These are phyloP conservation scores for Pseudoperonospora humuli DNA, from an alignment of 352 stramenopile genomes.

Conservation along the genomic window DNA sequence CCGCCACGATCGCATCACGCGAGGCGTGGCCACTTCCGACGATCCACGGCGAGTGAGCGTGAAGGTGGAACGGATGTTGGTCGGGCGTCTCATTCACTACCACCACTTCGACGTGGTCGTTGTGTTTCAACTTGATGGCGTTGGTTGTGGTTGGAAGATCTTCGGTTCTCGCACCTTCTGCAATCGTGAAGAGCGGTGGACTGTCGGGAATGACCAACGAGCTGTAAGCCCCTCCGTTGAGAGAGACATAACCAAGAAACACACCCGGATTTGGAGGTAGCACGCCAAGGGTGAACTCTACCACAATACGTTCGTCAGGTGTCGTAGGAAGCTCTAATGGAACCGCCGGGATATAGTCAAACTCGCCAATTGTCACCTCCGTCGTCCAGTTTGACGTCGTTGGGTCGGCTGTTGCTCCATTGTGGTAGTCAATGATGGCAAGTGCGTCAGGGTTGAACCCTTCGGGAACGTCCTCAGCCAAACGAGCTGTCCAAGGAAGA, in stretches of 20 bases:
- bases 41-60: slow-evolving; percentile 13
- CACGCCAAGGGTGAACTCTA: slow-evolving; percentile 27
- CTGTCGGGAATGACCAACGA: slow-evolving; percentile 13
- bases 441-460: slow-evolving; percentile 32
- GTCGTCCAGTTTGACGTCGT: slow-evolving; percentile 23
- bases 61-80: slow-evolving; percentile 28
- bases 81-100: slow-evolving; percentile 19
- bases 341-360: slow-evolving; percentile 23
- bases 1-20: slow-evolving; percentile 2
- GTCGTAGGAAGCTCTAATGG: slow-evolving; percentile 10
- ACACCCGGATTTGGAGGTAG: slow-evolving; percentile 21
- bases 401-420: slow-evolving; percentile 9
- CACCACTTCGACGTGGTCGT: slow-evolving; percentile 20
- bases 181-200: slow-evolving; percentile 13
- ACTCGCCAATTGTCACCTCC: slow-evolving; percentile 24
- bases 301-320: slow-evolving; percentile 24
- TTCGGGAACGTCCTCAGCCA: slow-evolving; percentile 18
- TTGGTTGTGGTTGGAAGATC: slow-evolving; percentile 2
- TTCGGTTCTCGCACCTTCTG: slow-evolving; percentile 3
- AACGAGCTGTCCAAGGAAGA: slow-evolving; percentile 22
- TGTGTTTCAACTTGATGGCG: slow-evolving; percentile 4
- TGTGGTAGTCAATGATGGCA: slow-evolving; percentile 31
- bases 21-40: slow-evolving; percentile 12
- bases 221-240: slow-evolving; percentile 17
- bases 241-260: slow-evolving; percentile 10